Evolutionary conservation across 1,139 yeast species (phyloP), one percentile per base, ranked within the genome.

Genomic region (Blastobotrys malaysiensis): DNA sequence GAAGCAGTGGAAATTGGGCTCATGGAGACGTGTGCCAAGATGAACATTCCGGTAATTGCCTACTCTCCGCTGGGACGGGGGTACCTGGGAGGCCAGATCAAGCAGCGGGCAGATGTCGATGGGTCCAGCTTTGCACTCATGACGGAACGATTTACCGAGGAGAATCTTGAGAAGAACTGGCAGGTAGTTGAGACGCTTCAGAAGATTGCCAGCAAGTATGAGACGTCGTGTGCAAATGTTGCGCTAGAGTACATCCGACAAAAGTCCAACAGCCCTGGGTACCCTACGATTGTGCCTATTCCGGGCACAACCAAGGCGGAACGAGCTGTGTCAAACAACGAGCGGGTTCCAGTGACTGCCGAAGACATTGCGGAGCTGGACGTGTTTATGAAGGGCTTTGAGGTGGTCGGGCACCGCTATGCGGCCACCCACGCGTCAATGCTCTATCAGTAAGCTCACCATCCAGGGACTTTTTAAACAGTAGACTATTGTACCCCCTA

Each of bases 1-100:
- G 87, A 84, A 45, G 77, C 84, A 36, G 65, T 82, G 45, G 59
- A 70, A 9, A 81, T 85, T 63, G 95, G 91, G 1, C 77, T 85
- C 19, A 78, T 84, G 58, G 77, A 75, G 14, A 69, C 74, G 3
- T 77, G 81, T 57, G 73, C 70, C n/a, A 84, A 83, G 56, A 73
- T 79, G 44, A 74, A 73, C n/a, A 77, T 88, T 54, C 86, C 93
- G 6, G 73, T 88, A 43, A 72, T 86, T 58, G 88, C 91, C 26
- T 88, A 89, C 70, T 85, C 95, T 24, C 96, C 96, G 45, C 75
- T 89, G 58, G 84, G 89, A n/a, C 77, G 87, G 64, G 96, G 97
- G 0, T 70, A 83, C 55, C 77, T 89, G 57, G 83, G 95, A 5
- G 95, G 93, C 55, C 60, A 73, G 16, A 77, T 81, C 55, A 78